Conservation (phyloP, 169 alveolate species). For the Perkinsus marinus region DNA sequence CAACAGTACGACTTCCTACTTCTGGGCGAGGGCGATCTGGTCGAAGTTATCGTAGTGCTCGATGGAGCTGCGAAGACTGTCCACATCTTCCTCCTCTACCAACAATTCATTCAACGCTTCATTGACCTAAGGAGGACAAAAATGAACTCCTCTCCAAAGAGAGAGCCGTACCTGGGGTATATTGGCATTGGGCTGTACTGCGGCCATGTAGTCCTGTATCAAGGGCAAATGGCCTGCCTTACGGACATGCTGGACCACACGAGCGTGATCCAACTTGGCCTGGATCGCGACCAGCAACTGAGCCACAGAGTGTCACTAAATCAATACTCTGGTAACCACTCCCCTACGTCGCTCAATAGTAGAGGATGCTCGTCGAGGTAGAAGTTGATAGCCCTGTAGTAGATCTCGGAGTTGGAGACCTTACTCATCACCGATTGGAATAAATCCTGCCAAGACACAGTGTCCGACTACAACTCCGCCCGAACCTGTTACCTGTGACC, state of each 20-base stretch:
- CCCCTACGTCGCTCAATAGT: constrained; percentile 76
- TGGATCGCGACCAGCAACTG: constrained; percentile 14
- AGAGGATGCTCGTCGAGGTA: constrained; percentile 97
- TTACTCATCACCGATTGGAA: constrained; percentile 39
- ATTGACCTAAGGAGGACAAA: constrained; percentile 68
- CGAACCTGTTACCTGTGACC: not conserved
- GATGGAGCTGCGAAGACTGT: constrained; percentile 75
- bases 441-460: constrained; percentile 26
- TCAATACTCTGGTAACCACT: constrained; percentile 18
- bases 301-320: not conserved
- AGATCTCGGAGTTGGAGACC: constrained; percentile 85
- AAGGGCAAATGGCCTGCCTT: constrained; percentile 49
- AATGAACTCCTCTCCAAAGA: not conserved
- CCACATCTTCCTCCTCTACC: constrained; percentile 91
- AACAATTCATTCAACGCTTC: constrained; percentile 93
- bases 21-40: constrained; percentile 64
- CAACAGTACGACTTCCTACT: not conserved
- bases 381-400: constrained; percentile 93
- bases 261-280: constrained; percentile 78
- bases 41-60: constrained; percentile 85
- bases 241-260: constrained; percentile 73
- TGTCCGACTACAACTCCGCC: not conserved
- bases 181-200: constrained; percentile 11
- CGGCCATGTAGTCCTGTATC: constrained; percentile 43
- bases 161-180: not conserved